These are phyloP conservation scores for Xylariaceae sp. DNA, from an alignment of 2,329 filamentous ascomycete species.

Conservation along the genomic window DNA sequence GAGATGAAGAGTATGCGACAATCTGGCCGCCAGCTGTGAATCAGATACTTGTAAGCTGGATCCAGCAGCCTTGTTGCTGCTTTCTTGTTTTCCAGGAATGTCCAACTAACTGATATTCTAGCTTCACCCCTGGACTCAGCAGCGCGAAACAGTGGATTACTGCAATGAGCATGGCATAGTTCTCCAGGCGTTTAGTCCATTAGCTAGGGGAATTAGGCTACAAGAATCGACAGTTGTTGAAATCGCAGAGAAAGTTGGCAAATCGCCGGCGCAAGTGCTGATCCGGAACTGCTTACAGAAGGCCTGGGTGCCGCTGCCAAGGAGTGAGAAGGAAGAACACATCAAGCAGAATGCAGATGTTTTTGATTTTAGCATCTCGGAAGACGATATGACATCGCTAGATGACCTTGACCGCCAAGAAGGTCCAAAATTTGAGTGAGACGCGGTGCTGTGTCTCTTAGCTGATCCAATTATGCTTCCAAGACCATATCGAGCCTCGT, in stretches of 20 bases:
- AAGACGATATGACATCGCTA: conserved; percentile 59
- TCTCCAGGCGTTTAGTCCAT: conserved; percentile 17
- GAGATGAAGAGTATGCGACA: conserved; percentile 43
- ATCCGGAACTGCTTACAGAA: conserved; percentile 61
- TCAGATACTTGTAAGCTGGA: conserved; percentile 46
- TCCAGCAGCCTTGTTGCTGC: background rate
- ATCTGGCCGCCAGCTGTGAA: conserved; percentile 55
- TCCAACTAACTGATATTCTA: conserved; percentile 37
- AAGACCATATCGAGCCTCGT: background rate
- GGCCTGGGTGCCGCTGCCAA: conserved; percentile 65
- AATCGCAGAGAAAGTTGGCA: conserved; percentile 57
- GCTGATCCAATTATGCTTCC: background rate
- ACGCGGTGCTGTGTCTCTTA: background rate
- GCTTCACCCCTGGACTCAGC: conserved; percentile 60
- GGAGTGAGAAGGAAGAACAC: conserved; percentile 61
- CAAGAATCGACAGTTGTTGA: conserved; percentile 58
- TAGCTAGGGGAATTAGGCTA: conserved; percentile 22
- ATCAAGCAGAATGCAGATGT: conserved; percentile 67
- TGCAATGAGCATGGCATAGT: conserved; percentile 48
- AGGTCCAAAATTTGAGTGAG: background rate
- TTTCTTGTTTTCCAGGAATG: background rate
- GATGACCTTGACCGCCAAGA: conserved; percentile 25
- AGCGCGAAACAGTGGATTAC: conserved; percentile 51
- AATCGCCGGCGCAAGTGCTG: conserved; percentile 60
- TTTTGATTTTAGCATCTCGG: conserved; percentile 61